Percentiles rank a stretch among this genome's conserved stretches.
Evolutionary conservation across 805 yeast species (phyloP).

Genomic region (Monosporozyma solicola): DNA sequence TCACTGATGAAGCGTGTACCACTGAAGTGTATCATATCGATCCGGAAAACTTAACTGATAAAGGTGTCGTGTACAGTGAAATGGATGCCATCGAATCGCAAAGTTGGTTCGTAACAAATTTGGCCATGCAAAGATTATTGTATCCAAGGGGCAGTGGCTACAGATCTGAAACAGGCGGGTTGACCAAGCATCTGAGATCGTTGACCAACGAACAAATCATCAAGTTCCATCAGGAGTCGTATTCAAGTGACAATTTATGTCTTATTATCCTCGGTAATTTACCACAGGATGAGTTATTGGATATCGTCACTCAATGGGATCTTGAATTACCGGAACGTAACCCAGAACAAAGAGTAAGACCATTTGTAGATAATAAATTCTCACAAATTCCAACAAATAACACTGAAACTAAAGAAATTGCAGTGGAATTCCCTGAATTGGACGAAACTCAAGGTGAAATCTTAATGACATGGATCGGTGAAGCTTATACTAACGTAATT

Average conservation of each 20-base stretch:
- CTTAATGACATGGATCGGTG: conserved; percentile 74
- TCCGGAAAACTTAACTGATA: conserved; percentile 71
- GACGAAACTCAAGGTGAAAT: conserved; percentile 81
- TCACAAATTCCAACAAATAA: conserved; percentile 40
- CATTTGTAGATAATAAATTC: conserved; percentile 59
- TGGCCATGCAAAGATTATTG: conserved; percentile 51
- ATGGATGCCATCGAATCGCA: conserved; percentile 90
- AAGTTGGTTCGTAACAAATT: conserved; percentile 55
- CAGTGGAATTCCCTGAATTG: conserved; percentile 75
- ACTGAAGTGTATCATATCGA: conserved; percentile 96
- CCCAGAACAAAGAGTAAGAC: conserved; percentile 39
- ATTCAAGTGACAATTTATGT: conserved; percentile 77
- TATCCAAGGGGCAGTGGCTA: conserved; percentile 64
- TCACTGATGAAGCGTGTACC: conserved; percentile 81
- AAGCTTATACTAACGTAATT: conserved; percentile 43
- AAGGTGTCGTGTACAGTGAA: conserved; percentile 94
- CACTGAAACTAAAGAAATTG: conserved; percentile 36
- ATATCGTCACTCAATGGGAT: conserved; percentile 55
- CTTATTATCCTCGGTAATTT: conserved; percentile 79
- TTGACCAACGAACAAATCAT: conserved; percentile 68
- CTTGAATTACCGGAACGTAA: conserved; percentile 37
- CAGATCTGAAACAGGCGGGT: conserved; percentile 90
- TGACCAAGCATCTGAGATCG: conserved; percentile 63
- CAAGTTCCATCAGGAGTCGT: conserved; percentile 59
- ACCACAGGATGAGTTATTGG: conserved; percentile 62